Evolutionary conservation across 805 yeast species (phyloP), one percentile per base, ranked within the genome.

Genomic region (Zygosaccharomyces kombuchaensis): DNA sequence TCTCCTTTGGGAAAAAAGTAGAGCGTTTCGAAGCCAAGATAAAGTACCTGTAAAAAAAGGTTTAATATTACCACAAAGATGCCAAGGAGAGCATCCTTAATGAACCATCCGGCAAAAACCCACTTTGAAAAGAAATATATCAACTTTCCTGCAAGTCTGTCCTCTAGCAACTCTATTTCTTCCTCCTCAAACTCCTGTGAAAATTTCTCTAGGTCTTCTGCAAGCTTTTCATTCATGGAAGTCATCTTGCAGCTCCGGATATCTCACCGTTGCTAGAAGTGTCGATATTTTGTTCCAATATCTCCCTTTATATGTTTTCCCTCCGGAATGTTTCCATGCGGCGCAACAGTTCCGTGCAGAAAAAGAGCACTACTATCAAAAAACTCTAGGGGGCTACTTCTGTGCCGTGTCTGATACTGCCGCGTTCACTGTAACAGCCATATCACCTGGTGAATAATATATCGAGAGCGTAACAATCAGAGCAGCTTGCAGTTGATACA

Each of bases 281-380:
- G 40, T 22, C 31, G n/a, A 9, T 8, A 13, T 3, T 29, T 23
- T 29, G 6, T 21, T 22, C 21, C 5, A 19, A 17, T 23, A 23
- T 14, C 40, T 21, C 40, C 40, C 7, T 36, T 36, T 36, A 36
- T 36, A 36, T 36, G 19, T 35, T 35, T 35, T 35, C 17, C 37
- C 22, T 29, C 40, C 40, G n/a, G n/a, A n/a, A n/a, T n/a, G n/a
- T n/a, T n/a, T n/a, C n/a, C n/a, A n/a, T n/a, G n/a, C n/a, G n/a
- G n/a, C n/a, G n/a, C n/a, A n/a, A n/a, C n/a, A n/a, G n/a, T n/a
- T n/a, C n/a, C n/a, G n/a, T n/a, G n/a, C n/a, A n/a, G n/a, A n/a
- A n/a, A n/a, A n/a, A n/a, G n/a, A n/a, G n/a, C n/a, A n/a, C n/a
- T n/a, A n/a, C n/a, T n/a, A n/a, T n/a, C n/a, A n/a, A n/a, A n/a